A percentile compares a stretch with the other conserved stretches of the same genome.
Conservation (phyloP, 805 yeast genomes). For the Nakazawaea pomicola region DNA sequence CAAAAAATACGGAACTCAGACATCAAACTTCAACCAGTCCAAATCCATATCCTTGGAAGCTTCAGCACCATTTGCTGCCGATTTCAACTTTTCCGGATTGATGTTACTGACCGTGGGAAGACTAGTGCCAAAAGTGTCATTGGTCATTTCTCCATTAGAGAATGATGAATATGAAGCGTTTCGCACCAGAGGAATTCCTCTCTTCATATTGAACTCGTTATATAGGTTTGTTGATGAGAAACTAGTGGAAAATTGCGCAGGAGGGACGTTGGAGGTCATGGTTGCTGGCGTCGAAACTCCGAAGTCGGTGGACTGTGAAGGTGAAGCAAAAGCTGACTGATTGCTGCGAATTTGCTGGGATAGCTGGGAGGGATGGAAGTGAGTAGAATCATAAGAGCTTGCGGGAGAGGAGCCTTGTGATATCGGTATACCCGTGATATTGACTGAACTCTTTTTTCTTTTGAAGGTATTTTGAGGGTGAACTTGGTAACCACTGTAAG, state of each 20-base stretch:
- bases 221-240: constrained; percentile 13
- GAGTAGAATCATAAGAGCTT: constrained; percentile 2
- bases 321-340: neutral
- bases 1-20: constrained; percentile 16
- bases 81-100: constrained; percentile 1
- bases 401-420: constrained; percentile 11
- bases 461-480: constrained; percentile 11
- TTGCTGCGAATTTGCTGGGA: constrained; percentile 4
- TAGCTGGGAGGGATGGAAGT: constrained; percentile 8
- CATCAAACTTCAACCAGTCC: constrained; percentile 32
- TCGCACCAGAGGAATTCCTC: constrained; percentile 12
- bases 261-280: neutral
- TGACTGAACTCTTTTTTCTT: constrained; percentile 12
- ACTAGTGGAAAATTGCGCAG: constrained; percentile 9
- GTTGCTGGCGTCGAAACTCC: neutral
- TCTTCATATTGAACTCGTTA: constrained; percentile 15
- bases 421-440: neutral
- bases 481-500: neutral
- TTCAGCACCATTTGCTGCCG: neutral
- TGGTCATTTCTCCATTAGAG: neutral
- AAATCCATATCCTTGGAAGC: constrained; percentile 25
- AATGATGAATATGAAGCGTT: constrained; percentile 1
- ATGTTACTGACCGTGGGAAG: neutral
- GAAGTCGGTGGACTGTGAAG: neutral
- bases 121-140: constrained; percentile 2